Percentiles rank a stretch among this genome's conserved stretches.
These are phyloP conservation scores for Priceomyces medius DNA, from an alignment of 805 yeast genomes.

Conservation along the genomic window DNA sequence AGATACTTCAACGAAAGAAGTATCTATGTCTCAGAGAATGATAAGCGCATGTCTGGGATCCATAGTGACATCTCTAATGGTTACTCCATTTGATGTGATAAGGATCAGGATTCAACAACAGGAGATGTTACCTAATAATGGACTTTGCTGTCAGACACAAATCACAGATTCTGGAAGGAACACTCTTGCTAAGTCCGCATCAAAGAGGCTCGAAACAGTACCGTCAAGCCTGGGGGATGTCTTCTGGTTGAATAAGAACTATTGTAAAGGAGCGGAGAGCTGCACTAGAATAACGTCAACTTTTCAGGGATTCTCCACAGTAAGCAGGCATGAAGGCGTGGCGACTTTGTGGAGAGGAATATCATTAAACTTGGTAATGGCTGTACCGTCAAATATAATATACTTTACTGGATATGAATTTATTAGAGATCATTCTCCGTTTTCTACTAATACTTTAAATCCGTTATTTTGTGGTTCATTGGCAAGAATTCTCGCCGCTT, in stretches of 20 bases:
- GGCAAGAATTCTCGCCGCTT: constrained; percentile 81
- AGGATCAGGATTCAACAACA: constrained; percentile 78
- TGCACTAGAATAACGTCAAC: constrained; percentile 66
- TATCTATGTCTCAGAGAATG: constrained; percentile 63
- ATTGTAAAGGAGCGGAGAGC: constrained; percentile 34
- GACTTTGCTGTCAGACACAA: constrained; percentile 26
- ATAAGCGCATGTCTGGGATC: constrained; percentile 78
- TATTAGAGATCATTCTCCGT: constrained; percentile 66
- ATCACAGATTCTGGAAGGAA: constrained; percentile 25
- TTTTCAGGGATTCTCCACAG: constrained; percentile 65
- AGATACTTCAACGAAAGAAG: constrained; percentile 21
- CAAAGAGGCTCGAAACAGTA: constrained; percentile 32
- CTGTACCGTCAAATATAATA: constrained; percentile 88
- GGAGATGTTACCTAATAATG: constrained; percentile 45
- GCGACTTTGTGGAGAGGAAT: constrained; percentile 86
- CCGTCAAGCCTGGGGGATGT: constrained; percentile 29
- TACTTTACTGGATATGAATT: constrained; percentile 93
- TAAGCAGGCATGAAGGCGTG: constrained; percentile 71
- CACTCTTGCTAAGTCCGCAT: constrained; percentile 21
- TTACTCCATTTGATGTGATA: constrained; percentile 82
- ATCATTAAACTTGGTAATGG: constrained; percentile 78
- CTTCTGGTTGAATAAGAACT: constrained; percentile 35
- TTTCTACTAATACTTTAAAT: constrained; percentile 50
- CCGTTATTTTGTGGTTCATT: constrained; percentile 84
- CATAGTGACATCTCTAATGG: constrained; percentile 64